Conservation (phyloP, 306 rosid genomes). For the Oemleria cerasiformis region DNA sequence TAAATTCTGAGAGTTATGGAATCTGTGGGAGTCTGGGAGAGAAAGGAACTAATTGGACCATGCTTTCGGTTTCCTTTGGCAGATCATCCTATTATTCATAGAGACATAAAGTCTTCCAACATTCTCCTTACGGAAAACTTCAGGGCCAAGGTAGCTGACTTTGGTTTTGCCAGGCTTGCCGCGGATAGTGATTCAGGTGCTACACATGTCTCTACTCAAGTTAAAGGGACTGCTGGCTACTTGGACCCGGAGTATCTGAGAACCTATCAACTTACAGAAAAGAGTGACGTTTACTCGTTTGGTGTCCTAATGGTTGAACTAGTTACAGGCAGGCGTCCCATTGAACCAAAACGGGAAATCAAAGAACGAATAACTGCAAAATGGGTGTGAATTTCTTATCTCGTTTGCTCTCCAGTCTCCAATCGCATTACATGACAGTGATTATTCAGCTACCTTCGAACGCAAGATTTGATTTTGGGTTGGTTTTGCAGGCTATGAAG, state of each 20-base stretch:
- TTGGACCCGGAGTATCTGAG: conserved; percentile 95
- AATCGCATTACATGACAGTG: not conserved
- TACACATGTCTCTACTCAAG: conserved; percentile 92
- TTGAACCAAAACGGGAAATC: conserved; percentile 77
- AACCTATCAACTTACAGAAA: conserved; percentile 91
- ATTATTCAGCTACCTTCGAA: not conserved
- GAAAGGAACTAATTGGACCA: conserved; percentile 11
- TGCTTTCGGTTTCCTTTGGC: conserved; percentile 21
- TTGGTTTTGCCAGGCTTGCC: conserved; percentile 91
- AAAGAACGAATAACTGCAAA: conserved; percentile 70
- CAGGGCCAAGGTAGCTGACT: conserved; percentile 95
- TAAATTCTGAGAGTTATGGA: conserved; percentile 6
- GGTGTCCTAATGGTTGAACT: conserved; percentile 92
- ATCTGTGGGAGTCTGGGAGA: not conserved
- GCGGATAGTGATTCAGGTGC: conserved; percentile 84
- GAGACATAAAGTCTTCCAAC: conserved; percentile 96
- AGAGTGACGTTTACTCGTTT: conserved; percentile 95
- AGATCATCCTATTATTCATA: conserved; percentile 96
- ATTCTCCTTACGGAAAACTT: conserved; percentile 75
- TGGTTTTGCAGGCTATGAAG: conserved; percentile 77
- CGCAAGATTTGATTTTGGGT: conserved; percentile 15
- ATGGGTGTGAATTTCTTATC: conserved; percentile 57
- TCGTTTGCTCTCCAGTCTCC: conserved; percentile 19
- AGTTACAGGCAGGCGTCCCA: conserved; percentile 93
- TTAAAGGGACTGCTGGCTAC: conserved; percentile 99